Evolutionary conservation across 345 rosid genomes (phyloP), one percentile per base, ranked within the genome.

Genomic region (Bretschneidera sinensis): DNA sequence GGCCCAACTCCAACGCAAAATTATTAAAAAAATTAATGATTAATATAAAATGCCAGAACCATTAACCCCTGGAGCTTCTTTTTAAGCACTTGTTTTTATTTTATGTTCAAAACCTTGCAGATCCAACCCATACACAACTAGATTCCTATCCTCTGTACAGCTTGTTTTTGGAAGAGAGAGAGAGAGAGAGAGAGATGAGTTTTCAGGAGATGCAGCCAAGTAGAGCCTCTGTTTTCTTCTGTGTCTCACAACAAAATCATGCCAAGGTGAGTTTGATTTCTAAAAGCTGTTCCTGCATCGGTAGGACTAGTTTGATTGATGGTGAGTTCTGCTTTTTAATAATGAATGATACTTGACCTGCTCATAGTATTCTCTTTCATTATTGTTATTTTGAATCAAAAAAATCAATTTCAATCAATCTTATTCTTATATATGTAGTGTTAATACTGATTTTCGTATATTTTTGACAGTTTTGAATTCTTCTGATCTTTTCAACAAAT

Each of bases 51-150:
- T n/a, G n/a, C n/a, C n/a, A n/a, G n/a, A n/a, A n/a, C n/a, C n/a
- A n/a, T n/a, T n/a, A n/a, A n/a, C n/a, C n/a, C n/a, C 73, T 62
- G 43, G 79, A 58, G 25, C 79, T 77, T 64, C 62, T 86, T 80
- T 83, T 77, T 55, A 74, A 74, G 72, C 74, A 67, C 77, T 81
- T 68, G 34, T 60, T n/a, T n/a, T n/a, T n/a, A n/a, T n/a, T n/a
- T n/a, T n/a, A 63, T 61, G 67, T 58, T 72, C 57, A 55, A 70
- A 70, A 55, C 72, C 73, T 68, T 62, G 51, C 77, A 76, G 84
- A 81, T 82, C 88, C 85, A 81, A 76, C 84, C 77, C 80, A 71
- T 62, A n/a, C n/a, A 65, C 73, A 58, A 56, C 59, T 62, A 76
- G 84, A 79, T 83, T 83, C 84, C 78, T 72, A 23, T n/a, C 69